These are phyloP conservation scores for Fusarium nelsonii DNA, from an alignment of 2,329 filamentous ascomycete genomes.

Conservation along the genomic window DNA sequence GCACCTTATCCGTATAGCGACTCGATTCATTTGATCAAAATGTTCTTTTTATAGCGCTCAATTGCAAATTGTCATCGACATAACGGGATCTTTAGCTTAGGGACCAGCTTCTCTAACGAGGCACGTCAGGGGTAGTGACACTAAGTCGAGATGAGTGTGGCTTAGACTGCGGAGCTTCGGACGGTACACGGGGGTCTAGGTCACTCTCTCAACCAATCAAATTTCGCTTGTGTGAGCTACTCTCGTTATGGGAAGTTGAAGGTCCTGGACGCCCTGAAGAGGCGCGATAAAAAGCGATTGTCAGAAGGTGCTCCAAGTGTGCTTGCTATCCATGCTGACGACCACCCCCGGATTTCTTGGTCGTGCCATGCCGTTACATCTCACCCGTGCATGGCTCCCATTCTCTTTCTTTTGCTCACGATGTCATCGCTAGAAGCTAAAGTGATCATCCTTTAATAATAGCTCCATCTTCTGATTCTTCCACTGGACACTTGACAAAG, in stretches of 20 bases:
- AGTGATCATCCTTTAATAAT: constrained; percentile 23
- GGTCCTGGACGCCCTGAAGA: constrained; percentile 33
- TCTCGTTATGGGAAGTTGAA: constrained; percentile 28
- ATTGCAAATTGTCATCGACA: constrained; percentile 30
- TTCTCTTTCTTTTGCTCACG: constrained; percentile 25
- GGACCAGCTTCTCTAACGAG: constrained; percentile 12
- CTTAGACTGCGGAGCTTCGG: constrained; percentile 41
- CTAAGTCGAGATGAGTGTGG: constrained; percentile 40
- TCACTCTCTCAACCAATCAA: constrained; percentile 24
- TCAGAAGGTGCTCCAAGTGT: constrained; percentile 24
- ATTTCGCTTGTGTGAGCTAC: constrained; percentile 7
- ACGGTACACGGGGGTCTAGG: constrained; percentile 37
- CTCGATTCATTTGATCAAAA: not conserved
- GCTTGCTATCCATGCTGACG: constrained; percentile 33
- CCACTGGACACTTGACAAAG: constrained; percentile 18
- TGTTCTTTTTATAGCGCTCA: constrained; percentile 32
- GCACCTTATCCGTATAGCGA: not conserved
- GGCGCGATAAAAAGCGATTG: constrained; percentile 34
- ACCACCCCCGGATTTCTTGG: constrained; percentile 36
- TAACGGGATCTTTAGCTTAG: constrained; percentile 6
- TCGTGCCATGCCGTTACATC: constrained; percentile 31
- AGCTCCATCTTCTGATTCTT: constrained; percentile 17
- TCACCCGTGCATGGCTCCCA: constrained; percentile 25
- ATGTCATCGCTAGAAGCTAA: constrained; percentile 39
- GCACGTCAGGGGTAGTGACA: constrained; percentile 21